Evolutionary conservation across 148 eudicot species (phyloP).

Genomic region (Talinum fruticosum): DNA sequence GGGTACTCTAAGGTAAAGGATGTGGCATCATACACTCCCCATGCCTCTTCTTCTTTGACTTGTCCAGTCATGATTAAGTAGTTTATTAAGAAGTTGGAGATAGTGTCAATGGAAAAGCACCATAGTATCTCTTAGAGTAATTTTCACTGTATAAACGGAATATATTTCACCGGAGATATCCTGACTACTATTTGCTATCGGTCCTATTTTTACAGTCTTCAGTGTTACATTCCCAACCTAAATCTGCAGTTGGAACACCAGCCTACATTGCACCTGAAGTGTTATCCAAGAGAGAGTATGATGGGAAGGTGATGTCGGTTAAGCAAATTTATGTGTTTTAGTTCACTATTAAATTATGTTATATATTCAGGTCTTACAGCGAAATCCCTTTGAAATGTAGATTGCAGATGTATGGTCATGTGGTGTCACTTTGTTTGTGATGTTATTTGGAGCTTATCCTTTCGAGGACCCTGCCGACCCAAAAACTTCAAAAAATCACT

Average conservation of each 20-base stretch:
- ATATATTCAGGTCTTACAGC: neutral
- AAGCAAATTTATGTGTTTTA: neutral
- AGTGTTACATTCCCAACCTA: slow-evolving; percentile 86
- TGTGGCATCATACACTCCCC: slow-evolving; percentile 32
- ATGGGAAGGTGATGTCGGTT: slow-evolving; percentile 54
- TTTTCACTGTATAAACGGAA: neutral
- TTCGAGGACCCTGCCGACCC: slow-evolving; percentile 77
- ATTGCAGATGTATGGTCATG: slow-evolving; percentile 99
- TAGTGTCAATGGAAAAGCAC: no score
- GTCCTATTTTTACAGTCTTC: slow-evolving; percentile 51
- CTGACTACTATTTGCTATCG: neutral
- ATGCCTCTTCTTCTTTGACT: no score
- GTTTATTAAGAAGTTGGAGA: no score
- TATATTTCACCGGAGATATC: slow-evolving; percentile 12
- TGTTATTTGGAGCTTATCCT: slow-evolving; percentile 89
- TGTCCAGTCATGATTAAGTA: no score
- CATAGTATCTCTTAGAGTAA: no score
- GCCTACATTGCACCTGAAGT: slow-evolving; percentile 95
- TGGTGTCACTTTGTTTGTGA: slow-evolving; percentile 88
- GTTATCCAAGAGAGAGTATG: slow-evolving; percentile 74
- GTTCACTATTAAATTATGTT: neutral
- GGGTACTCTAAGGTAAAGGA: slow-evolving; percentile 81
- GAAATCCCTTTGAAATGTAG: slow-evolving; percentile 33
- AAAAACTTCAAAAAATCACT: slow-evolving; percentile 66
- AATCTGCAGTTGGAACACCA: slow-evolving; percentile 93